phyloP scores from a whole-genome alignment of 306 rosid genomes.

The Quercus ilex region DNA sequence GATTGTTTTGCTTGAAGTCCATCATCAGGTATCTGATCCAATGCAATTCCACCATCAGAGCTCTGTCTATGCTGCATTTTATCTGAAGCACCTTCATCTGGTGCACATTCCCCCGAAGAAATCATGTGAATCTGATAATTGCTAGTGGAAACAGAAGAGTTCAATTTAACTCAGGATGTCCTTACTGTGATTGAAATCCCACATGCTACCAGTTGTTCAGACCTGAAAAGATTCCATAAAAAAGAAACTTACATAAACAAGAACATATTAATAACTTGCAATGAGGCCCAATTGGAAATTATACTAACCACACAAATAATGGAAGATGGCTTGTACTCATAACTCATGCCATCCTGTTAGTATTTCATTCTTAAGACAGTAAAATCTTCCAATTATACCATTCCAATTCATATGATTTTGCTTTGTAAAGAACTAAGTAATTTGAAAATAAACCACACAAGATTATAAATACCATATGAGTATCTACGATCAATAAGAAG shows the following conservation, averaged over 20 bases:
- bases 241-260: constrained; percentile 8
- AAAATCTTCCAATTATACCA: not conserved
- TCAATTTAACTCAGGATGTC: constrained; percentile 29
- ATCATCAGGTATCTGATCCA: not conserved
- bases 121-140: constrained; percentile 49
- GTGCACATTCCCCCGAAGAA: constrained; percentile 50
- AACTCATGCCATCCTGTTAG: not conserved
- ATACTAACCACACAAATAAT: not conserved
- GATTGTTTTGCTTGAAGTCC: constrained; percentile 18
- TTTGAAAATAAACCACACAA: not conserved
- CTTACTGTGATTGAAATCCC: constrained; percentile 17
- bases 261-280: not conserved
- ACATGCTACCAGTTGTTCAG: constrained; percentile 18
- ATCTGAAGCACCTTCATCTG: constrained; percentile 47
- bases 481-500: not conserved
- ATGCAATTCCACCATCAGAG: constrained; percentile 29
- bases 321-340: not conserved
- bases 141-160: constrained; percentile 19
- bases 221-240: constrained; percentile 24
- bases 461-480: not conserved
- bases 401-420: too few relatives aligned
- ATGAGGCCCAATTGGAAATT: too few relatives aligned
- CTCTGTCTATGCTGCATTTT: constrained; percentile 35
- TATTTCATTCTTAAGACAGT: not conserved
- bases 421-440: not conserved